Evolutionary conservation across 148 eudicot species (phyloP), one percentile per base, ranked within the genome.

Genomic region (Arctostaphylos glauca): DNA sequence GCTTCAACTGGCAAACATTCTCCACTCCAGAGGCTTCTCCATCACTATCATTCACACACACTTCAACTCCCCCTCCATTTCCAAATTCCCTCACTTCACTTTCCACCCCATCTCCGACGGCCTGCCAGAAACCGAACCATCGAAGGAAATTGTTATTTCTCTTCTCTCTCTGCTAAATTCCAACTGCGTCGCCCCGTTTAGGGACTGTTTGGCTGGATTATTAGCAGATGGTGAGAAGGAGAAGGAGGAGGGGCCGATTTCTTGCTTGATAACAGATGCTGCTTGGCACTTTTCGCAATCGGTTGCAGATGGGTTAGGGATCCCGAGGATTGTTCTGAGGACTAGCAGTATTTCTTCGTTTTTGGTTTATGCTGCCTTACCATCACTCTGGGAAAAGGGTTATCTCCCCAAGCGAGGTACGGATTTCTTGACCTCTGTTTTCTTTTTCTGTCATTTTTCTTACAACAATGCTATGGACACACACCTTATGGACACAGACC

Each of bases 261-360:
- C 87, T 73, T 91, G 94, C 83, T 75, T 94, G 67, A 90, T 94
- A 6, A 81, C 93, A 4, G 93, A 93, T 87, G 86, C 87, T 2
- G 12, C 84, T n/a, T 88, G 86, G 89, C 81, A 84, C 55, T 81
- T 73, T 59, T 6, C 83, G 1, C 53, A 85, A 19, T 86, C 82
- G 38, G 92, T 92, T 13, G 94, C 93, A 46, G 86, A 90, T 43
- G 79, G 74, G 18, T 74, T 92, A 19, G 43, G 84, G 70, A 80
- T 93, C 12, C 91, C 92, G 1, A 87, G 95, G 89, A 68, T 93
- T 23, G 95, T 91, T 78, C 84, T 93, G 64, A 56, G 94, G 75
- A 92, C 97, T 2, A 77, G 90, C 67, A 85, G 84, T 72, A 31
- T 86, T 10, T 81, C 88, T 50, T 76, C 90, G 0, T 88, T 93